Evolutionary conservation across 1,284 basidiomycete species (phyloP).

Genomic region (Malassezia pachydermatis): DNA sequence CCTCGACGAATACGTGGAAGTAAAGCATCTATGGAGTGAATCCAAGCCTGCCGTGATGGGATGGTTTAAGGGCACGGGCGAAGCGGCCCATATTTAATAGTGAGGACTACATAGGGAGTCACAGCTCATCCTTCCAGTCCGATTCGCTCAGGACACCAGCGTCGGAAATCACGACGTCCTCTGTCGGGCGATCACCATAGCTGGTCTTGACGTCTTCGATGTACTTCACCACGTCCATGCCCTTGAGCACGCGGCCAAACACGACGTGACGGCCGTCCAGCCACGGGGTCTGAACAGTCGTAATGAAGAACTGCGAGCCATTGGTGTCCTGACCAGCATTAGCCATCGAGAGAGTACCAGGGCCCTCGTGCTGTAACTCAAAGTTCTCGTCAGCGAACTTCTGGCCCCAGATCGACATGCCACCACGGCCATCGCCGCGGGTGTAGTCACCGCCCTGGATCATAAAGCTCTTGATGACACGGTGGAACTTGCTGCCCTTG

Average conservation of each 20-base stretch:
- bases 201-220: constrained; percentile 39
- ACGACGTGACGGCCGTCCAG: constrained; percentile 40
- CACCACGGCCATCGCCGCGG: constrained; percentile 42
- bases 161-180: constrained; percentile 32
- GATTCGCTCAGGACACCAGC: constrained; percentile 33
- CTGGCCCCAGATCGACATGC: constrained; percentile 40
- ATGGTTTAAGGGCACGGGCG: constrained; percentile 38
- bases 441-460: constrained; percentile 47
- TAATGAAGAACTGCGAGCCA: constrained; percentile 47
- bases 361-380: constrained; percentile 35
- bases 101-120: constrained; percentile 6
- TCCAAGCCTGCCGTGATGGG: constrained; percentile 28
- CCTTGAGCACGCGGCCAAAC: constrained; percentile 39
- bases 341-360: constrained; percentile 35
- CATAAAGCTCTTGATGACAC: constrained; percentile 59
- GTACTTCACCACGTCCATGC: constrained; percentile 40
- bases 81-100: constrained; percentile 13
- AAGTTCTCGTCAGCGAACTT: constrained; percentile 41
- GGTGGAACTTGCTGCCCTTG: constrained; percentile 60
- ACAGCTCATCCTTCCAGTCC: constrained; percentile 40
- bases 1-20: constrained; percentile 44
- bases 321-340: constrained; percentile 51
- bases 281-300: constrained; percentile 41
- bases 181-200: constrained; percentile 30
- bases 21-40: constrained; percentile 42